Percentiles rank a stretch among this genome's conserved stretches.
Conservation (phyloP, 805 yeast species). For the Danielia oregonensis region DNA sequence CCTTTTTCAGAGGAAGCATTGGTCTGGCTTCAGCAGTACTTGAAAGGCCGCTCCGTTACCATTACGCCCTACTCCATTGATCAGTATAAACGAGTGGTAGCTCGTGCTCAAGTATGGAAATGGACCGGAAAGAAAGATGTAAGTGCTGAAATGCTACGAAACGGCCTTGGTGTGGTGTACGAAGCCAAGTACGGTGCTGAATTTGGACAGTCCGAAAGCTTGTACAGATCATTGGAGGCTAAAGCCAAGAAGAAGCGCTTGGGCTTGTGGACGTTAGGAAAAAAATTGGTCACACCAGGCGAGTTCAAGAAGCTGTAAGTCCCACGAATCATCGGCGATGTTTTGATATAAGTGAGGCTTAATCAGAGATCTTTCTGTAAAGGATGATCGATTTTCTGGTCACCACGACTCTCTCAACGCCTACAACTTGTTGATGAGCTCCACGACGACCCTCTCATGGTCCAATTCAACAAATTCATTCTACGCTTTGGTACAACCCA, state of each 20-base stretch:
- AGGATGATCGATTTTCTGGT: too few species aligned
- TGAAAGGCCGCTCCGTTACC: conserved; percentile 65
- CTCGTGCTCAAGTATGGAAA: conserved; percentile 62
- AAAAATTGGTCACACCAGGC: conserved; percentile 65
- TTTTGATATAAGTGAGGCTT: too few species aligned
- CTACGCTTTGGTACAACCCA: too few species aligned
- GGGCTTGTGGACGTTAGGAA: conserved; percentile 69
- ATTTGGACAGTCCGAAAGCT: conserved; percentile 71
- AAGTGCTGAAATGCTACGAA: conserved; percentile 79
- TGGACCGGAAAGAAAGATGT: conserved; percentile 68
- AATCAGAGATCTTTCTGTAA: too few species aligned
- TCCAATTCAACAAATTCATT: too few species aligned
- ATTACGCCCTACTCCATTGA: conserved; percentile 79
- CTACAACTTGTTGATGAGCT: too few species aligned
- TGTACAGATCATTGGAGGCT: conserved; percentile 57
- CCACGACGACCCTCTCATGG: too few species aligned
- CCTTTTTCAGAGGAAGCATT: conserved; percentile 83
- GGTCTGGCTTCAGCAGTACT: conserved; percentile 63
- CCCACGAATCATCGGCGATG: too few species aligned
- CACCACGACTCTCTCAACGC: too few species aligned
- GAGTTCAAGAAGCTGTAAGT: conserved; percentile 52
- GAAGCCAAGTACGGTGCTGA: conserved; percentile 81
- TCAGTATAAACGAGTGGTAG: conserved; percentile 87
- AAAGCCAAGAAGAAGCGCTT: conserved; percentile 50
- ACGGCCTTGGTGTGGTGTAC: conserved; percentile 84